Base-by-base conservation (phyloP, 2,329 filamentous ascomycete genomes). In the Diaporthe amygdali region DNA sequence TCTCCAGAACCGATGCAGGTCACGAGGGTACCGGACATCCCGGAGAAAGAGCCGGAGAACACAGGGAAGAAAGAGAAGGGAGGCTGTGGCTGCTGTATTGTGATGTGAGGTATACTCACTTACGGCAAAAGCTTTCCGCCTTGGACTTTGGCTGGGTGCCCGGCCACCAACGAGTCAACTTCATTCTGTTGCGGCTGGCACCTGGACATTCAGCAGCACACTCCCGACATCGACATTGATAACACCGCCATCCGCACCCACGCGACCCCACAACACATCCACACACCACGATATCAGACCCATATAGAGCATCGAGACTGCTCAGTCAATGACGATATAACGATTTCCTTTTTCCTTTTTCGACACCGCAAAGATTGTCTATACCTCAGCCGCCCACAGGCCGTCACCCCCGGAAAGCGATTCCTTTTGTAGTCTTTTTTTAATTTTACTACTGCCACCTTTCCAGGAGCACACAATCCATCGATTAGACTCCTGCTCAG, bases 71-170 rank as follows among this genome's bases (percentile, higher is more conserved):
- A 86, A 76, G 86, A 89, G 76, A 86, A 90, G 76, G 88, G 86
- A 74, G 88, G 89, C 14, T 92, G 92, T 75, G 90, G 89, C 71
- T 93, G 92, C 81, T 95, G 93, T 81, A 84, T 94, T 73, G 88
- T 95, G 75, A 94, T 94, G 93, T 94, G 85, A 89, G 75, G n/a
- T 27, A 25, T 41, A n/a, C 22, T 51, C 32, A 61, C 46, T 27
- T 27, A 17, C 52, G 37, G 32, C 20, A 9, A n/a, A 67, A 37
- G 46, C 30, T n/a, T 41, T 27, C 27, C 46, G 9, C n/a, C 27
- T 22, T 47, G 20, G 41, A 22, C 30, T 25, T 12, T 27, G 41
- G 41, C 12, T 41, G 1, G n/a, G 8, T 14, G 15, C 10, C 10
- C 15, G 8, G 17, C 34, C 25, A 25, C 27, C 41, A 54, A n/a